Percentiles rank a stretch among this genome's conserved stretches.
phyloP scores from a whole-genome alignment of 306 rosid genomes.

The Dicorynia guianensis region DNA sequence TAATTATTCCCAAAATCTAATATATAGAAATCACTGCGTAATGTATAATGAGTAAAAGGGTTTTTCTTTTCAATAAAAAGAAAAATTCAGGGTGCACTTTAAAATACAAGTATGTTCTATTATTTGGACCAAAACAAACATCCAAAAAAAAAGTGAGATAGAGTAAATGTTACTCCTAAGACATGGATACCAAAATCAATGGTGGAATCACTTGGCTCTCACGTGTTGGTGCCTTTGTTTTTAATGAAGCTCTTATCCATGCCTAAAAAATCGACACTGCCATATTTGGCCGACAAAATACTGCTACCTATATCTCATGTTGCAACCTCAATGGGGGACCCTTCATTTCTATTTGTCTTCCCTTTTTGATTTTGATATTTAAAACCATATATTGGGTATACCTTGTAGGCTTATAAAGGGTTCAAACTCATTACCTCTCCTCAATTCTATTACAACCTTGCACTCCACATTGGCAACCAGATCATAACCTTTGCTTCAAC shows the following conservation, averaged over 20 bases:
- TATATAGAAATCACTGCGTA: too few species aligned
- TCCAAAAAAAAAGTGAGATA: slow-evolving; percentile 34
- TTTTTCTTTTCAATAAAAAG: not conserved
- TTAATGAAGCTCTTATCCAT: slow-evolving; percentile 45
- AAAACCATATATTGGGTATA: slow-evolving; percentile 44
- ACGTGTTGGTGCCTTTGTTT: slow-evolving; percentile 56
- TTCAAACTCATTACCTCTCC: slow-evolving; percentile 54
- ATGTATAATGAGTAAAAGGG: too few species aligned
- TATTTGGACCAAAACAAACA: slow-evolving; percentile 7
- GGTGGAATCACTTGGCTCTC: slow-evolving; percentile 40
- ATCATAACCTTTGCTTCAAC: slow-evolving; percentile 49
- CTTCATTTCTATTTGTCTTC: slow-evolving; percentile 12
- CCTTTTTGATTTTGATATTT: slow-evolving; percentile 46
- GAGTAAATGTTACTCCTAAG: slow-evolving; percentile 54
- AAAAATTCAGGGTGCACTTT: slow-evolving; percentile 15
- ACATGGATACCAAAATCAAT: slow-evolving; percentile 39
- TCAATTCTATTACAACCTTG: slow-evolving; percentile 47
- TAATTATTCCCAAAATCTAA: too few species aligned
- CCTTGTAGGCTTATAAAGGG: slow-evolving; percentile 64
- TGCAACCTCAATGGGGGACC: slow-evolving; percentile 48
- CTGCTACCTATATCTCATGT: slow-evolving; percentile 39
- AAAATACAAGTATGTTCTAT: not conserved
- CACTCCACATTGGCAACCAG: slow-evolving; percentile 64
- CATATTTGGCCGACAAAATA: slow-evolving; percentile 45
- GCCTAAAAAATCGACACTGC: slow-evolving; percentile 23